phyloP scores from a whole-genome alignment of 176 grass and related monocot species.

The Raddia distichophylla region DNA sequence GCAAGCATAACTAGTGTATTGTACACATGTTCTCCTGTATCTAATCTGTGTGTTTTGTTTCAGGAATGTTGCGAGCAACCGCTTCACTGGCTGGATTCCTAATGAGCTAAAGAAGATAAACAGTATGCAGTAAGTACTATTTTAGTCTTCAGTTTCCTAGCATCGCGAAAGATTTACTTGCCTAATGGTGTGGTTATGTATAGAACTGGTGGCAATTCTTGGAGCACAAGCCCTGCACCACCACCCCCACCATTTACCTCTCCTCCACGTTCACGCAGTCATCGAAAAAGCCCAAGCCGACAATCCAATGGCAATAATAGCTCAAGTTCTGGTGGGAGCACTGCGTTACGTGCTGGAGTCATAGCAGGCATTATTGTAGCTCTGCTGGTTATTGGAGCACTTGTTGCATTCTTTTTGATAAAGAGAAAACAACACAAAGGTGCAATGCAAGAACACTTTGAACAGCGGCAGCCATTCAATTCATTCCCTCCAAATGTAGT shows the following conservation, averaged over 20 bases:
- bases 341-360: constrained; percentile 57
- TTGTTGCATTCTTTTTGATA: constrained; percentile 74
- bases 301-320: constrained; percentile 44
- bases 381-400: constrained; percentile 65
- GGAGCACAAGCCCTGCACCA: constrained; percentile 82
- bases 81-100: constrained; percentile 96
- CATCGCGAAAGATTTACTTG: not conserved
- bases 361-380: constrained; percentile 80
- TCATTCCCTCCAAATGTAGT: constrained; percentile 64
- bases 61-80: constrained; percentile 88
- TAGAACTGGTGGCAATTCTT: constrained; percentile 89
- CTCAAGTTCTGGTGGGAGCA: constrained; percentile 51
- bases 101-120: constrained; percentile 83
- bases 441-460: constrained; percentile 56
- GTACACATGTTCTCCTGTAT: constrained; percentile 25
- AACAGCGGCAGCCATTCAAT: constrained; percentile 68
- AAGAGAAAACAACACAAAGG: constrained; percentile 60
- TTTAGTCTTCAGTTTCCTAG: constrained; percentile 25
- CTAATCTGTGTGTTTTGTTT: constrained; percentile 40
- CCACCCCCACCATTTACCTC: constrained; percentile 83
- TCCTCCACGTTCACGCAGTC: constrained; percentile 59
- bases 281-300: constrained; percentile 60
- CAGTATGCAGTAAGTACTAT: constrained; percentile 68
- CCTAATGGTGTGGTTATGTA: constrained; percentile 39
- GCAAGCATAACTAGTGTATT: constrained; percentile 10